Evolutionary conservation across 805 yeast species (phyloP).

Genomic region (Dipodascopsis tothii): DNA sequence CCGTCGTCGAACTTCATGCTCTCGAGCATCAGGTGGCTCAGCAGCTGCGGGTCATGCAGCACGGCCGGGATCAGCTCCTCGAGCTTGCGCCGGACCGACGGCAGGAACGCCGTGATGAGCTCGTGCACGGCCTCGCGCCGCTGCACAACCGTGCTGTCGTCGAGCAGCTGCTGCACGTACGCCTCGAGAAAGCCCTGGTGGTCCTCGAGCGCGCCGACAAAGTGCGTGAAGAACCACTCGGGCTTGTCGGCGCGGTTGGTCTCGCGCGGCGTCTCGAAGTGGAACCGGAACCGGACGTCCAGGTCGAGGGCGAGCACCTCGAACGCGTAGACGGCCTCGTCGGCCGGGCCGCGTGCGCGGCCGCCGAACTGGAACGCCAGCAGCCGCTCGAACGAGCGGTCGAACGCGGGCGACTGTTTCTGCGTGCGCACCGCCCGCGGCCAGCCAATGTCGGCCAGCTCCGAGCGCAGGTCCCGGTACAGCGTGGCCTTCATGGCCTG

Average conservation of each 20-base stretch:
- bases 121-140: conserved; percentile 33
- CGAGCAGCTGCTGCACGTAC: conserved; percentile 24
- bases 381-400: conserved; percentile 2
- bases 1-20: conserved; percentile 51
- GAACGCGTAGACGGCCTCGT: no score
- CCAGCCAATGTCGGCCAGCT: conserved; percentile 17
- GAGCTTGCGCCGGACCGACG: conserved; percentile 42
- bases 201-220: conserved; percentile 31
- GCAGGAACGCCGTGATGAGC: conserved; percentile 43
- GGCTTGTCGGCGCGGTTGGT: conserved; percentile 63
- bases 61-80: conserved; percentile 26
- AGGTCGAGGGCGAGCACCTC: conserved; percentile 42
- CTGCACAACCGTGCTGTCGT: conserved; percentile 9
- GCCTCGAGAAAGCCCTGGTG: conserved; percentile 27
- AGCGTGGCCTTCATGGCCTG: conserved; percentile 4
- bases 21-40: conserved; percentile 55
- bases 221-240: conserved; percentile 57
- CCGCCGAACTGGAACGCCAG: conserved; percentile 15
- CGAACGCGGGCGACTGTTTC: conserved; percentile 3
- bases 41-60: conserved; percentile 37
- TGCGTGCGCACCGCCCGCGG: conserved; percentile 6
- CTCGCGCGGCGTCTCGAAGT: conserved; percentile 49
- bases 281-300: conserved; percentile 47
- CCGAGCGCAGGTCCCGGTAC: conserved; percentile 9
- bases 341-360: no score